Base-by-base conservation (phyloP, 108 stramenopile genomes). In the Pinguiococcus pyrenoidosus region DNA sequence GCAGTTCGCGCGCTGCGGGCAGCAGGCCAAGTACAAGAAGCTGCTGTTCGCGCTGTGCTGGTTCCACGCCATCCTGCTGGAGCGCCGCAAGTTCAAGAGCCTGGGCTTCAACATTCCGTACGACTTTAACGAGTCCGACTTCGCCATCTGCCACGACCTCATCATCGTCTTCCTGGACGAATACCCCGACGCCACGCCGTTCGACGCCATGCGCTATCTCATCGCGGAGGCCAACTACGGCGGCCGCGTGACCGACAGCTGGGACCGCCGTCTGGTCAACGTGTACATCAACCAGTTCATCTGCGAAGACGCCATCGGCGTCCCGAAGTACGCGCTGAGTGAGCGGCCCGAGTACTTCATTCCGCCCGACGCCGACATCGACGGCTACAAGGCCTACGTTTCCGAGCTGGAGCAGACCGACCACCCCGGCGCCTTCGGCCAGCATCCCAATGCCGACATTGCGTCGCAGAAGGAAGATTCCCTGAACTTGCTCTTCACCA, bases 71-170 rank as follows among this genome's bases (percentile, higher is more conserved):
- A 63, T 72, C 24, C 49, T 79, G 0, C 49, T 79, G 2, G 77
- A 79, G 42, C 66, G 77, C 12, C 58, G 77, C 16, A 79, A 79
- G 46, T 79, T 79, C 61, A 76, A 76, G 43, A 46, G 60, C n/a
- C 72, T 79, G 3, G 77, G 77, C 4, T 79, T 74, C 62, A 79
- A 79, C 54, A 69, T 77, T 1, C 77, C 77, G 0, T 79, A 79
- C 65, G 77, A 71, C 37, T 79, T 79, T 64, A 79, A 76, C 61
- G 71, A 79, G 44, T 43, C 69, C 1, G 77, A 79, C 61, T 79
- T 71, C 44, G 43, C 56, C 28, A 79, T 79, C 49, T 79, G 74
- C 34, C 58, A 74, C 37, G 75, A 76, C 34, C 60, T 79, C 25
- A 55, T 79, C 45, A 64, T 65, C 12, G 69, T 70, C 18, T 79